phyloP scores from a whole-genome alignment of 2,329 filamentous ascomycete genomes.

The Pezicula neosporulosa region DNA sequence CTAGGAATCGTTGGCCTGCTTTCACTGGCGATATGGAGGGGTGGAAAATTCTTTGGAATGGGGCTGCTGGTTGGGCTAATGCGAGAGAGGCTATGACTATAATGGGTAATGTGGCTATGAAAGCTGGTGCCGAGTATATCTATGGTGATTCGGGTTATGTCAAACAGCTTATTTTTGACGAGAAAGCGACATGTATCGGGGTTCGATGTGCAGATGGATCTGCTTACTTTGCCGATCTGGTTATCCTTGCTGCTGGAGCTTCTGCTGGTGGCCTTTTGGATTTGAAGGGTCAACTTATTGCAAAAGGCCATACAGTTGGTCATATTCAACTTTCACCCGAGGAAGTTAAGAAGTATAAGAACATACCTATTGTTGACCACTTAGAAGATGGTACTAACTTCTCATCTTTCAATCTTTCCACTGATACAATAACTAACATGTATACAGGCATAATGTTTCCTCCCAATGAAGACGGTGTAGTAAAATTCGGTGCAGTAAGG shows the following conservation, averaged over 20 bases:
- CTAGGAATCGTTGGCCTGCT: constrained; percentile 35
- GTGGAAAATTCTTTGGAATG: constrained; percentile 42
- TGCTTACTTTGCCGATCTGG: constrained; percentile 44
- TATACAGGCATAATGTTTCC: background rate
- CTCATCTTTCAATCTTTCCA: background rate
- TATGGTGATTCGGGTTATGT: constrained; percentile 32
- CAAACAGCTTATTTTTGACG: constrained; percentile 41
- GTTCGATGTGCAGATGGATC: constrained; percentile 43
- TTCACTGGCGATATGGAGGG: constrained; percentile 27
- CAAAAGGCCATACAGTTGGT: constrained; percentile 46
- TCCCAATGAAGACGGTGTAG: background rate
- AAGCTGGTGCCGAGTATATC: constrained; percentile 38
- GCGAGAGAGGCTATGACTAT: constrained; percentile 39
- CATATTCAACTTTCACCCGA: constrained; percentile 53
- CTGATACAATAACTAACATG: background rate
- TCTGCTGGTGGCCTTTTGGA: constrained; percentile 50
- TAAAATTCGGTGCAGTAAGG: background rate
- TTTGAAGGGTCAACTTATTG: constrained; percentile 42
- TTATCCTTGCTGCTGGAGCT: constrained; percentile 51
- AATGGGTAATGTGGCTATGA: constrained; percentile 38
- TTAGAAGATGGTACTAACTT: background rate
- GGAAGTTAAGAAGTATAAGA: constrained; percentile 8
- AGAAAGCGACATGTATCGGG: constrained; percentile 41
- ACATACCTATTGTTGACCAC: background rate
- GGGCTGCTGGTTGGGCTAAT: constrained; percentile 47